These are phyloP conservation scores for Amorphotheca resinae DNA, from an alignment of 495 filamentous ascomycete genomes.

Conservation along the genomic window DNA sequence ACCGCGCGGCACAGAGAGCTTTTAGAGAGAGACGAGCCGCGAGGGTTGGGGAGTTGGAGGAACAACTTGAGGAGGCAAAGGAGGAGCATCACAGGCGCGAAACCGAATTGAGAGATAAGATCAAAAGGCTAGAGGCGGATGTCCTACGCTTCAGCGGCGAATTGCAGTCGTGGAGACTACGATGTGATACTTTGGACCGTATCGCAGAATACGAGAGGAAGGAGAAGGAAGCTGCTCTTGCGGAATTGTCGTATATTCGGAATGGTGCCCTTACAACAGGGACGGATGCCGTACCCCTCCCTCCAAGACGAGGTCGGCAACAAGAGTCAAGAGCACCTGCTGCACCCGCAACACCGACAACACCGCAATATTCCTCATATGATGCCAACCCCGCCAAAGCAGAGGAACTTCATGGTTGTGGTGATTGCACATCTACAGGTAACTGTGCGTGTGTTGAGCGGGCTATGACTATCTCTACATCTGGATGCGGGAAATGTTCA, in stretches of 20 bases:
- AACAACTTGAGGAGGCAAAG: conserved; percentile 57
- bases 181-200: conserved; percentile 19
- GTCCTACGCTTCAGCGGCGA: conserved; percentile 28
- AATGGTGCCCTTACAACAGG: conserved; percentile 15
- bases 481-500: conserved; percentile 55
- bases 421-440: conserved; percentile 34
- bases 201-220: conserved; percentile 20
- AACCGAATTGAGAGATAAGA: conserved; percentile 31
- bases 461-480: conserved; percentile 27
- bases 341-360: not conserved
- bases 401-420: conserved; percentile 28
- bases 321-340: conserved; percentile 2
- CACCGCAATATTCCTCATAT: no score
- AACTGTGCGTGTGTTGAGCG: conserved; percentile 41
- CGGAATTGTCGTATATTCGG: conserved; percentile 20
- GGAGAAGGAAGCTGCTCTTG: conserved; percentile 19
- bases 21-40: conserved; percentile 82
- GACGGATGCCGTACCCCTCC: conserved; percentile 24
- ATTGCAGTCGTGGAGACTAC: conserved; percentile 18
- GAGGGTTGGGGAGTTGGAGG: conserved; percentile 74
- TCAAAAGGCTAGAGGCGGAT: conserved; percentile 31
- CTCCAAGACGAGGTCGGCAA: conserved; percentile 16
- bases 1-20: conserved; percentile 80
- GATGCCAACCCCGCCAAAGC: not conserved
- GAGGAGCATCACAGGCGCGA: conserved; percentile 35